Evolutionary conservation across 2,329 filamentous ascomycete species (phyloP).

Genomic region (Sodiomyces alkalinus): DNA sequence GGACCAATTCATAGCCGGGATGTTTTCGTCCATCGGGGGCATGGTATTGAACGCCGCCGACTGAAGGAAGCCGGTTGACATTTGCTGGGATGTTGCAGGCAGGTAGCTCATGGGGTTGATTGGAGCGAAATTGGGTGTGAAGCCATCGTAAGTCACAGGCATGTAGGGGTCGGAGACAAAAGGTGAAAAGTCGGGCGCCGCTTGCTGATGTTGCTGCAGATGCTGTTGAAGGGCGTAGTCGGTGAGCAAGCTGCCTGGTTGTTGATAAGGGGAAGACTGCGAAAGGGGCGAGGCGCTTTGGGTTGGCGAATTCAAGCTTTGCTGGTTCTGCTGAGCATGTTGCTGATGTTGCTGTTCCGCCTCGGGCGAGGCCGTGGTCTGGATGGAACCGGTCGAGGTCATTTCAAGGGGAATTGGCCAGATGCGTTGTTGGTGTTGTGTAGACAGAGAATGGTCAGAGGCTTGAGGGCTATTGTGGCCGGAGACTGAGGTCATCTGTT

Average conservation of each 20-base stretch:
- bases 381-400: slow-evolving; percentile 24
- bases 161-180: slow-evolving; percentile 38
- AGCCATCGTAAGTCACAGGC: slow-evolving; percentile 23
- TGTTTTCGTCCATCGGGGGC: slow-evolving; percentile 37
- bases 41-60: slow-evolving; percentile 47
- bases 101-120: slow-evolving; percentile 44
- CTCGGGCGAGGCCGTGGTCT: slow-evolving; percentile 34
- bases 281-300: slow-evolving; percentile 31
- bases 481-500: slow-evolving; percentile 3
- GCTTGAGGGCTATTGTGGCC: slow-evolving; percentile 9
- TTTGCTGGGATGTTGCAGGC: slow-evolving; percentile 45
- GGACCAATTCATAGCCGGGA: slow-evolving; percentile 45
- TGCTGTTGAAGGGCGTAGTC: slow-evolving; percentile 48
- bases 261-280: slow-evolving; percentile 36
- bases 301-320: slow-evolving; percentile 28
- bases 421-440: slow-evolving; percentile 15
- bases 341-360: slow-evolving; percentile 17
- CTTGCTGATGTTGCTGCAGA: slow-evolving; percentile 25
- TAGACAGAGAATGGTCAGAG: too few species aligned
- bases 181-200: slow-evolving; percentile 30
- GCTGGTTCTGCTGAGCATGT: slow-evolving; percentile 12
- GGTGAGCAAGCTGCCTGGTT: slow-evolving; percentile 34
- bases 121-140: slow-evolving; percentile 32
- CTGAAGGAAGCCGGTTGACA: slow-evolving; percentile 43
- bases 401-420: slow-evolving; percentile 41